phyloP scores from a whole-genome alignment of 2,329 filamentous ascomycete species.

The Claviceps humidiphila region DNA sequence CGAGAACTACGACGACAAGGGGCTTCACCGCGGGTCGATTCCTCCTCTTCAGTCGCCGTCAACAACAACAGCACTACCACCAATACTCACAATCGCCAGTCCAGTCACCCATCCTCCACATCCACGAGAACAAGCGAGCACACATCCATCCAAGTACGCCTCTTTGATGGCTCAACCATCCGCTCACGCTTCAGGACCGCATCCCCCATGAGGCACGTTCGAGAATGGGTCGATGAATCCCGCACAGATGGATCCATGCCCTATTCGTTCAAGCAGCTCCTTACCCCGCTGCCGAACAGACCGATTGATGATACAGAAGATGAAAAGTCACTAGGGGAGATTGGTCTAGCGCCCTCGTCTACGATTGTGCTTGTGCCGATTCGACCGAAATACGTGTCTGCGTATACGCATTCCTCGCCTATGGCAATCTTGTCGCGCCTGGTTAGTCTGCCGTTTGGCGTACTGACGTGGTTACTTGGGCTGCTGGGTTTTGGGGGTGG shows the following conservation, averaged over 20 bases:
- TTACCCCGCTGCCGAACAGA: constrained; percentile 64
- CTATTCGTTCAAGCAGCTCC: constrained; percentile 74
- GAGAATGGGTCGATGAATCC: constrained; percentile 62
- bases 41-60: constrained; percentile 15
- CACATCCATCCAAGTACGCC: constrained; percentile 57
- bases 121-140: constrained; percentile 16
- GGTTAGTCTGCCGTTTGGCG: constrained; percentile 17
- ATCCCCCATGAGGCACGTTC: constrained; percentile 53
- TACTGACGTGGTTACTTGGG: constrained; percentile 24
- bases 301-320: constrained; percentile 67
- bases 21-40: constrained; percentile 16
- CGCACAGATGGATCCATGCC: constrained; percentile 45
- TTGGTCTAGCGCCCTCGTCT: constrained; percentile 65
- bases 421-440: constrained; percentile 16
- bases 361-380: constrained; percentile 73
- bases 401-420: constrained; percentile 22
- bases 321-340: constrained; percentile 47
- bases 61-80: no score
- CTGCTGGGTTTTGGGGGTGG: constrained; percentile 16
- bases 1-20: constrained; percentile 29
- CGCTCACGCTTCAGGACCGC: constrained; percentile 55
- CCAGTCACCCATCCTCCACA: constrained; percentile 18
- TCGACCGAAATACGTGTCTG: constrained; percentile 26
- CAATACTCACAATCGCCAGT: constrained; percentile 4
- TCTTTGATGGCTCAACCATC: constrained; percentile 75